Evolutionary conservation across 2,329 filamentous ascomycete genomes (phyloP).

Genomic region (Exophiala dermatitidis): DNA sequence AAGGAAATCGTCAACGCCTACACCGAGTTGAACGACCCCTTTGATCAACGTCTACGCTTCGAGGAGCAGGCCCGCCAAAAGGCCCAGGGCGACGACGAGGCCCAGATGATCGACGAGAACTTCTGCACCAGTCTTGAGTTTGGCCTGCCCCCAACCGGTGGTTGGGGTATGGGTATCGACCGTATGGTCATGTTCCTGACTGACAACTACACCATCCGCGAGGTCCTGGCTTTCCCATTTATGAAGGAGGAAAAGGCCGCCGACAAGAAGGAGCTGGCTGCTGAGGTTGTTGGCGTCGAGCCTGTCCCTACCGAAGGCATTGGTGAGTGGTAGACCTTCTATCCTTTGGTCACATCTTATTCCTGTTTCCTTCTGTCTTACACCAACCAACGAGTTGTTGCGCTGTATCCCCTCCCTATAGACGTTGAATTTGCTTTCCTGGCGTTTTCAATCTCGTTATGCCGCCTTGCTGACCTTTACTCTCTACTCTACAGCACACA

Average conservation of each 20-base stretch:
- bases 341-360: too few species aligned
- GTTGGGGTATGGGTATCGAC: constrained; percentile 95
- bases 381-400: too few species aligned
- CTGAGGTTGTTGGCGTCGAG: constrained; percentile 48
- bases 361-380: too few species aligned
- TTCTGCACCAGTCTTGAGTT: constrained; percentile 88
- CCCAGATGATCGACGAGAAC: constrained; percentile 90
- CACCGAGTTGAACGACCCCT: constrained; percentile 95
- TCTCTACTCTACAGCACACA: too few species aligned
- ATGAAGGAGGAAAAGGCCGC: constrained; percentile 74
- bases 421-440: too few species aligned
- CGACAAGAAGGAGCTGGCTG: constrained; percentile 42
- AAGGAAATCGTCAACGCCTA: constrained; percentile 97
- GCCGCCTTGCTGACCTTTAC: too few species aligned
- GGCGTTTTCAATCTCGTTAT: too few species aligned
- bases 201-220: constrained; percentile 91
- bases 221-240: constrained; percentile 93
- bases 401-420: too few species aligned
- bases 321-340: background rate
- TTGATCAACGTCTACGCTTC: constrained; percentile 84
- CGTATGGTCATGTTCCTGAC: constrained; percentile 93
- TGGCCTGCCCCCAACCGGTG: constrained; percentile 85
- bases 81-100: constrained; percentile 93
- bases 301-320: constrained; percentile 13
- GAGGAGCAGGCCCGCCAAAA: constrained; percentile 96